Evolutionary conservation across 768 basidiomycete genomes (phyloP).

Genomic region (Filobasidium wieringae): DNA sequence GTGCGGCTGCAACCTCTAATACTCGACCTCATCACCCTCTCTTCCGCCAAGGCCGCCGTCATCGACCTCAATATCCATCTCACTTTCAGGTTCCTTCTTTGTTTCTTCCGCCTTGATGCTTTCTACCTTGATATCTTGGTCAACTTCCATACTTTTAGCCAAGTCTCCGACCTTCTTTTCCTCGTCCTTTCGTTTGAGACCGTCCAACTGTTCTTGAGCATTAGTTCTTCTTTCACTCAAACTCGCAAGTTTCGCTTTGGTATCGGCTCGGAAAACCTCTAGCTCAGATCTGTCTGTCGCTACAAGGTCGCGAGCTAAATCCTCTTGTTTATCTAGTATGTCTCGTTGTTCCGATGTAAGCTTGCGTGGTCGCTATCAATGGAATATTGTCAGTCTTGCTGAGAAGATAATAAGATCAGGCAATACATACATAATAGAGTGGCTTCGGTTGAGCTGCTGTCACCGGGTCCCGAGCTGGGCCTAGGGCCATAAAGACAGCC

Average conservation of each 20-base stretch:
- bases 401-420: not conserved
- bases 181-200: conserved; percentile 4
- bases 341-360: conserved; percentile 29
- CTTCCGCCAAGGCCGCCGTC: not conserved
- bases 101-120: not conserved
- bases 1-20: not conserved
- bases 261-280: not conserved
- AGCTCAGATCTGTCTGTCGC: conserved; percentile 19
- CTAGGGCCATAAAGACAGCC: conserved; percentile 25
- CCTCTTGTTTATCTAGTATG: conserved; percentile 18
- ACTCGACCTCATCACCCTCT: conserved; percentile 4
- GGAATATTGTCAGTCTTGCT: not conserved
- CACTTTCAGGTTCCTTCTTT: not conserved
- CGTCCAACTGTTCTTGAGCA: conserved; percentile 8
- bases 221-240: conserved; percentile 3
- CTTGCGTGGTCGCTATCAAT: conserved; percentile 33
- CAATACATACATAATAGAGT: conserved; percentile 30
- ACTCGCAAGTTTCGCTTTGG: not conserved
- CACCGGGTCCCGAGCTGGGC: conserved; percentile 24
- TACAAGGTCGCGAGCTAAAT: conserved; percentile 27
- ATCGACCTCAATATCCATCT: not conserved
- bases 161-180: not conserved
- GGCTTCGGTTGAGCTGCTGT: conserved; percentile 22
- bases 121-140: not conserved
- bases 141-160: not conserved